phyloP scores from a whole-genome alignment of 805 yeast species.

The Candida coleopterorum region DNA sequence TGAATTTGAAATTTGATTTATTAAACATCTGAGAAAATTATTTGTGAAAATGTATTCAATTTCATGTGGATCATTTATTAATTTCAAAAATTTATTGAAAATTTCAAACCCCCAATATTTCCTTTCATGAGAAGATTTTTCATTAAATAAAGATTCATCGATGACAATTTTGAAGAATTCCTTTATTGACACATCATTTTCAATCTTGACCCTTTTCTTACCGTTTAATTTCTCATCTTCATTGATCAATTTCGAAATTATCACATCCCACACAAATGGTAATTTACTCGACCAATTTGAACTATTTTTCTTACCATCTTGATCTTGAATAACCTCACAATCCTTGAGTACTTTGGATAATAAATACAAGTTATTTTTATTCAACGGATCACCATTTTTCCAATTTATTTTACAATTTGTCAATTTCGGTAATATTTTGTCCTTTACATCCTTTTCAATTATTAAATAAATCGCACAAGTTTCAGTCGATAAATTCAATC shows the following conservation, averaged over 20 bases:
- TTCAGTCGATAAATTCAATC: slow-evolving; percentile 66
- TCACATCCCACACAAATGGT: slow-evolving; percentile 70
- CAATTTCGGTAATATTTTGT: slow-evolving; percentile 9
- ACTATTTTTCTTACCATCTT: slow-evolving; percentile 23
- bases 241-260: slow-evolving; percentile 42
- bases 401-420: slow-evolving; percentile 40
- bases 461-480: slow-evolving; percentile 71
- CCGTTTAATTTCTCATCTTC: slow-evolving; percentile 30
- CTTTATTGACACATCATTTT: slow-evolving; percentile 27
- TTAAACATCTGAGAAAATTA: slow-evolving; percentile 66
- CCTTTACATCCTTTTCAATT: slow-evolving; percentile 32
- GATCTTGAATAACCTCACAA: slow-evolving; percentile 37
- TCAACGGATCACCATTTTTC: slow-evolving; percentile 70
- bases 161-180: slow-evolving; percentile 80
- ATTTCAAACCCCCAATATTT: slow-evolving; percentile 84
- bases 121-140: slow-evolving; percentile 76
- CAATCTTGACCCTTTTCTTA: slow-evolving; percentile 10
- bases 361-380: slow-evolving; percentile 59
- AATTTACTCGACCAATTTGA: slow-evolving; percentile 71
- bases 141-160: slow-evolving; percentile 76
- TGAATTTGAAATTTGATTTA: slow-evolving; percentile 68
- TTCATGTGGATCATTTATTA: slow-evolving; percentile 14
- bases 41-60: slow-evolving; percentile 44
- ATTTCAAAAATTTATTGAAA: slow-evolving; percentile 44
- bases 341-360: slow-evolving; percentile 65